Evolutionary conservation across 768 basidiomycete genomes (phyloP).

Genomic region (Mycena albidolilacea): DNA sequence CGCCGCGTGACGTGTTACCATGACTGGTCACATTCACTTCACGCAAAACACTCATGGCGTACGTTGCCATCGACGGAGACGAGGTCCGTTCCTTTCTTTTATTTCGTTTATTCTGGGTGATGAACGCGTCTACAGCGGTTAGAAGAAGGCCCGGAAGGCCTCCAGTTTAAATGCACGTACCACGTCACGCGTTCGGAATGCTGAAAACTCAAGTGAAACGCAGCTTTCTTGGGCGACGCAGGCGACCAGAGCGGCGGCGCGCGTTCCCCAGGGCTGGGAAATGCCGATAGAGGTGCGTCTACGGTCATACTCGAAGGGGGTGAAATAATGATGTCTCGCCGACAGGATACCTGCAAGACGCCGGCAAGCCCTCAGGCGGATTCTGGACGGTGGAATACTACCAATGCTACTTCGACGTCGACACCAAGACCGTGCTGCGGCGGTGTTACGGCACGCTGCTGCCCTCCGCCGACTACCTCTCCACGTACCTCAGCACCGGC

Average conservation of each 20-base stretch:
- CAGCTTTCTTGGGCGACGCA: constrained; percentile 73
- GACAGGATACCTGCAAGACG: constrained; percentile 77
- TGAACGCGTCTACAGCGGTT: constrained; percentile 56
- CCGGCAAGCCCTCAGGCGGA: constrained; percentile 58
- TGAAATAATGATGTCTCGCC: not conserved
- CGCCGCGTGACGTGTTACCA: not conserved
- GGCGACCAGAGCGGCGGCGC: constrained; percentile 46
- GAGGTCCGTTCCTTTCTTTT: constrained; percentile 62
- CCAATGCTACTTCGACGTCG: constrained; percentile 90
- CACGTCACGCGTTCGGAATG: constrained; percentile 1
- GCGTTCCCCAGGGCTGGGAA: constrained; percentile 59
- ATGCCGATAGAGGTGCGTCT: constrained; percentile 66
- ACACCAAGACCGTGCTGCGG: constrained; percentile 82
- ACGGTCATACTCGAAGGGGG: not conserved
- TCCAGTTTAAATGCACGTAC: constrained; percentile 79
- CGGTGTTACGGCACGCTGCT: constrained; percentile 85
- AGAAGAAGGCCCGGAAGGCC: constrained; percentile 77
- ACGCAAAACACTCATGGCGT: constrained; percentile 64
- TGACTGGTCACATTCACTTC: not conserved
- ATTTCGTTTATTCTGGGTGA: not conserved
- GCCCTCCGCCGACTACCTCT: constrained; percentile 70
- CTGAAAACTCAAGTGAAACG: not conserved
- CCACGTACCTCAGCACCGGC: constrained; percentile 72
- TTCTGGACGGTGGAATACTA: constrained; percentile 92
- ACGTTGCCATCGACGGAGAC: constrained; percentile 80